These are phyloP conservation scores for Caloboletus inedulis DNA, from an alignment of 1,284 basidiomycete species.

Conservation along the genomic window DNA sequence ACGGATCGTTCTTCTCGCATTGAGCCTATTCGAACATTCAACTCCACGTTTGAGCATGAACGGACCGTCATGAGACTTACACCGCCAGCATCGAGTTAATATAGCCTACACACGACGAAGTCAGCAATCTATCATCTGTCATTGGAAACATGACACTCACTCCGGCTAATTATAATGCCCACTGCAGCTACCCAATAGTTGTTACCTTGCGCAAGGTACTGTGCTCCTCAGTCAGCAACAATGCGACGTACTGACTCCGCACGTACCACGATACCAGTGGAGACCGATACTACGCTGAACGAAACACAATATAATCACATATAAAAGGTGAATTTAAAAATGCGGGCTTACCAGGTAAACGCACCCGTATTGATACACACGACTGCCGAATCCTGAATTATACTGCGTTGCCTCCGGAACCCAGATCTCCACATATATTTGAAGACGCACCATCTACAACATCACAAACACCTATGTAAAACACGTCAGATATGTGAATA, in stretches of 20 bases:
- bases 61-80: background rate
- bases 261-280: slow-evolving; percentile 12
- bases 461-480: slow-evolving; percentile 5
- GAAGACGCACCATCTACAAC: slow-evolving; percentile 4
- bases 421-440: slow-evolving; percentile 18
- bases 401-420: slow-evolving; percentile 10
- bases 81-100: slow-evolving; percentile 15
- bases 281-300: background rate
- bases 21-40: slow-evolving; percentile 5
- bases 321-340: background rate
- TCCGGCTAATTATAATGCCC: background rate
- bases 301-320: background rate
- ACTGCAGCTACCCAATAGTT: background rate
- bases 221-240: background rate
- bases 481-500: background rate
- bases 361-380: slow-evolving; percentile 14
- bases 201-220: slow-evolving; percentile 10
- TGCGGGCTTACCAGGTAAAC: slow-evolving; percentile 11
- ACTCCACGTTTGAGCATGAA: background rate
- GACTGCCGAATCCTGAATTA: slow-evolving; percentile 15
- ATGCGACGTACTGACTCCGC: background rate
- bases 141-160: background rate
- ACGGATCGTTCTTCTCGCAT: slow-evolving; percentile 11
- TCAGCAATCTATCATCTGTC: background rate
- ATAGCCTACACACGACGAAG: slow-evolving; percentile 1